Percentiles rank a stretch among this genome's conserved stretches.
phyloP scores from a whole-genome alignment of 768 basidiomycete species.

The Leccinum pellstonianum region DNA sequence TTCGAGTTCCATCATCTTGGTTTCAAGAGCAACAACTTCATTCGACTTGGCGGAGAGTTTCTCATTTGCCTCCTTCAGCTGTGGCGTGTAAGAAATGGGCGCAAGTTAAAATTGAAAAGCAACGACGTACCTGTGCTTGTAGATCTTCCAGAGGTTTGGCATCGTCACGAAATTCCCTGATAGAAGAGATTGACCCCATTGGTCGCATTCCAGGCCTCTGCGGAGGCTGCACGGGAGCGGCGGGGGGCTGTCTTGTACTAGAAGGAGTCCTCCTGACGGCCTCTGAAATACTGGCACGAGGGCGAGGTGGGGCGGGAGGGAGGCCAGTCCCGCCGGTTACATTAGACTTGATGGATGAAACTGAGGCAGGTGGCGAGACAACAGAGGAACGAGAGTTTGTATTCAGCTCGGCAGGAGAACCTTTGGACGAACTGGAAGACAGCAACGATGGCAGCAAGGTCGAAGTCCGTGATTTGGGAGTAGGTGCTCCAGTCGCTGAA shows the following conservation, averaged over 20 bases:
- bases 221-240: conserved; percentile 20
- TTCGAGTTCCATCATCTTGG: conserved; percentile 48
- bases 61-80: conserved; percentile 64
- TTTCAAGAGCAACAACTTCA: conserved; percentile 51
- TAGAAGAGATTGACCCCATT: conserved; percentile 67
- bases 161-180: conserved; percentile 66
- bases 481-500: conserved; percentile 38
- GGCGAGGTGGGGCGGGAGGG: conserved; percentile 40
- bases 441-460: conserved; percentile 29
- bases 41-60: conserved; percentile 53
- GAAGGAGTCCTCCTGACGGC: conserved; percentile 52
- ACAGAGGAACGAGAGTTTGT: conserved; percentile 46
- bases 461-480: conserved; percentile 39
- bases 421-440: conserved; percentile 22
- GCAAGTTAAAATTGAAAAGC: background rate
- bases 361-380: conserved; percentile 55
- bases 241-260: conserved; percentile 38
- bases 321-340: conserved; percentile 28
- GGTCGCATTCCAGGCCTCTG: conserved; percentile 46
- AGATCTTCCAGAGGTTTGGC: conserved; percentile 55
- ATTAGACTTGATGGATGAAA: conserved; percentile 45
- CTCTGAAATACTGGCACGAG: conserved; percentile 69
- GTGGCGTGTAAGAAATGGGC: conserved; percentile 2
- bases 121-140: conserved; percentile 51
- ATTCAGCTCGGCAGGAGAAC: conserved; percentile 23